Conservation (phyloP, 2,329 filamentous ascomycete species). For the Achaetomium macrosporum region DNA sequence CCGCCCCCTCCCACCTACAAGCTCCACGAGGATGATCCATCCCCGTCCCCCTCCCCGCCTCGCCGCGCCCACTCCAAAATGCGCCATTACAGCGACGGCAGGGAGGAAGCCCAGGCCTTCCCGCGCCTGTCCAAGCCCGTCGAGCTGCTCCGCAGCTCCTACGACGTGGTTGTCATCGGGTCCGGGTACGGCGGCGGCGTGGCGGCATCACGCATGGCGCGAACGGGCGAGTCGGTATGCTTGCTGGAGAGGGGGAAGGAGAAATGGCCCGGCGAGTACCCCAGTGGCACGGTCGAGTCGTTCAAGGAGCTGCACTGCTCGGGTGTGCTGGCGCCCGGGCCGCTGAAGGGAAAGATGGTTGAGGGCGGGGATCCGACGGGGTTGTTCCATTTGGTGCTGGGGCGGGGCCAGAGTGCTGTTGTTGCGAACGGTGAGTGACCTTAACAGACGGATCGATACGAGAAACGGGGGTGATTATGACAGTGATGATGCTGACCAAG, state of each 20-base stretch:
- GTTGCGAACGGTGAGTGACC: constrained; percentile 47
- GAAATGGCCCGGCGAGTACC: constrained; percentile 62
- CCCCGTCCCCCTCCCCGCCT: constrained; percentile 15
- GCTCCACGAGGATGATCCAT: constrained; percentile 29
- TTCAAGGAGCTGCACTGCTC: constrained; percentile 50
- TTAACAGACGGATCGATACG: neutral
- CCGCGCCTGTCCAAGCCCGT: constrained; percentile 53
- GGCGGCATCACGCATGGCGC: constrained; percentile 59
- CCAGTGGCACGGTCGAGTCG: constrained; percentile 41
- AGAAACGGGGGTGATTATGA: neutral
- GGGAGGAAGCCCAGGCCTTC: constrained; percentile 30
- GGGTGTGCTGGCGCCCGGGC: constrained; percentile 44
- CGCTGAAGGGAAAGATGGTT: constrained; percentile 37
- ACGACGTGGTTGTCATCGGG: constrained; percentile 63
- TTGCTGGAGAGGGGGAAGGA: constrained; percentile 60
- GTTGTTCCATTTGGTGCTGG: constrained; percentile 58
- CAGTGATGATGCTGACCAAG: neutral
- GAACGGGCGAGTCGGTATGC: constrained; percentile 55
- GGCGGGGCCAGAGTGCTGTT: constrained; percentile 58
- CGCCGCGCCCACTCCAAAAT: constrained; percentile 30
- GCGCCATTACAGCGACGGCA: constrained; percentile 27
- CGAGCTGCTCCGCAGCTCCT: constrained; percentile 50
- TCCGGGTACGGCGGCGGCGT: constrained; percentile 64
- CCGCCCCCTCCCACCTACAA: constrained; percentile 27
- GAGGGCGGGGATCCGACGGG: constrained; percentile 50